Percentiles rank a stretch among this genome's conserved stretches.
Conservation (phyloP, 2,329 filamentous ascomycete species). For the Myriosclerotinia curreyana region DNA sequence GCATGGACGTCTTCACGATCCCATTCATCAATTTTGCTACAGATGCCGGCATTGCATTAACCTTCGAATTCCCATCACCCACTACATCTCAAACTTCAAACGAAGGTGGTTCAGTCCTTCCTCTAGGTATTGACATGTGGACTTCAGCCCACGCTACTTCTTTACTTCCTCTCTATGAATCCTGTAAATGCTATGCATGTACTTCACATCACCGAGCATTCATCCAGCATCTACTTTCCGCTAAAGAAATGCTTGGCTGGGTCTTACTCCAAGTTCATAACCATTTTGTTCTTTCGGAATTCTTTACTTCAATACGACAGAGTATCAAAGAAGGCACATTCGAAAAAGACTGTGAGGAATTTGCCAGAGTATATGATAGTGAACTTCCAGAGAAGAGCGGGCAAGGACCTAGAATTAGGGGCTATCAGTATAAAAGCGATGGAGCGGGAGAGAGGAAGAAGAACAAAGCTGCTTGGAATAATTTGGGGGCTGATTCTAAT, state of each 20-base stretch:
- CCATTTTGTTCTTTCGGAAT: slow-evolving; percentile 65
- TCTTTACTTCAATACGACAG: slow-evolving; percentile 68
- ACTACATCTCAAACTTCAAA: slow-evolving; percentile 14
- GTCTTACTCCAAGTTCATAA: slow-evolving; percentile 91
- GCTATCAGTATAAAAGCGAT: slow-evolving; percentile 76
- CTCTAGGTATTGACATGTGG: slow-evolving; percentile 81
- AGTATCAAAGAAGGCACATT: slow-evolving; percentile 62
- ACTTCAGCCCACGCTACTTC: slow-evolving; percentile 57
- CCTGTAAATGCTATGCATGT: slow-evolving; percentile 82
- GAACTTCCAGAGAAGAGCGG: slow-evolving; percentile 73
- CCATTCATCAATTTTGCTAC: slow-evolving; percentile 73
- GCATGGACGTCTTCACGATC: slow-evolving; percentile 75
- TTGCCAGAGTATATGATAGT: slow-evolving; percentile 59
- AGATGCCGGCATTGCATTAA: slow-evolving; percentile 80
- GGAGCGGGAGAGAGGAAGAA: slow-evolving; percentile 60
- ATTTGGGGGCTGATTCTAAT: slow-evolving; percentile 43
- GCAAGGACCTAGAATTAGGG: slow-evolving; percentile 72
- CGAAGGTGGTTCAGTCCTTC: slow-evolving; percentile 35
- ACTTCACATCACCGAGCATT: slow-evolving; percentile 80
- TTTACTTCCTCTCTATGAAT: slow-evolving; percentile 56
- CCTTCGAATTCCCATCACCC: slow-evolving; percentile 67
- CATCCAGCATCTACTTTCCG: slow-evolving; percentile 79
- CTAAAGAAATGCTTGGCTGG: slow-evolving; percentile 98
- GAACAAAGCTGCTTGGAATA: slow-evolving; percentile 63
- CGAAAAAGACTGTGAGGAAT: slow-evolving; percentile 47